phyloP scores from a whole-genome alignment of 1,284 basidiomycete genomes.

The Ustilago curta region DNA sequence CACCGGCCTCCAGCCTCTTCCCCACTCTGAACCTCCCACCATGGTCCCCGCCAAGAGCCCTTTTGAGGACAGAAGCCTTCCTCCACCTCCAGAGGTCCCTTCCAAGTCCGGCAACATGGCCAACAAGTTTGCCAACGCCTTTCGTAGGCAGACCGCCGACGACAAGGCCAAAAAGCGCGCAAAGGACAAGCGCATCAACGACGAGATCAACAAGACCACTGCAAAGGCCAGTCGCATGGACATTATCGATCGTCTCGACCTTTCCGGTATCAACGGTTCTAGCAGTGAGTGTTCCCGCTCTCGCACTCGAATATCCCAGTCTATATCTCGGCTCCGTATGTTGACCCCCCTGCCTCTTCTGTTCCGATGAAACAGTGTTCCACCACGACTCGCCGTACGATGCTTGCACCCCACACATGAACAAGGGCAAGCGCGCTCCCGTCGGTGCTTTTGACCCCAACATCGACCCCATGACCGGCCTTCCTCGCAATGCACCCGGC shows the following conservation, averaged over 20 bases:
- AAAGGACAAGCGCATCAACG: slow-evolving; percentile 52
- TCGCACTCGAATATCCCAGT: neutral
- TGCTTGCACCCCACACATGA: slow-evolving; percentile 65
- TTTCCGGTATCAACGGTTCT: slow-evolving; percentile 62
- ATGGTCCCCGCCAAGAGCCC: slow-evolving; percentile 54
- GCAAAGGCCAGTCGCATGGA: slow-evolving; percentile 58
- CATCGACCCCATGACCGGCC: slow-evolving; percentile 63
- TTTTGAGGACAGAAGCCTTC: slow-evolving; percentile 49
- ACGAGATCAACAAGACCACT: slow-evolving; percentile 47
- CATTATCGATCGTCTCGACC: slow-evolving; percentile 67
- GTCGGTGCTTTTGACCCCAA: slow-evolving; percentile 65
- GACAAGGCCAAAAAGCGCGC: slow-evolving; percentile 58
- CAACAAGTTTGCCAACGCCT: slow-evolving; percentile 56
- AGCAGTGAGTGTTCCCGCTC: slow-evolving; percentile 42
- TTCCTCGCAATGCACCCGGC: slow-evolving; percentile 32
- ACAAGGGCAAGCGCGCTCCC: slow-evolving; percentile 58
- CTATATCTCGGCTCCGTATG: neutral
- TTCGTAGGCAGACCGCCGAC: slow-evolving; percentile 53
- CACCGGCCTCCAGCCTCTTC: slow-evolving; percentile 43
- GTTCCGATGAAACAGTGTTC: slow-evolving; percentile 48
- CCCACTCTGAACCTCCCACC: slow-evolving; percentile 36
- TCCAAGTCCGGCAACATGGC: slow-evolving; percentile 43
- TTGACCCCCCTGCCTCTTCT: neutral
- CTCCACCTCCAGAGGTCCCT: slow-evolving; percentile 39
- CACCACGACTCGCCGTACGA: slow-evolving; percentile 69